phyloP scores from a whole-genome alignment of 768 basidiomycete species.

The Pisolithus microcarpus region DNA sequence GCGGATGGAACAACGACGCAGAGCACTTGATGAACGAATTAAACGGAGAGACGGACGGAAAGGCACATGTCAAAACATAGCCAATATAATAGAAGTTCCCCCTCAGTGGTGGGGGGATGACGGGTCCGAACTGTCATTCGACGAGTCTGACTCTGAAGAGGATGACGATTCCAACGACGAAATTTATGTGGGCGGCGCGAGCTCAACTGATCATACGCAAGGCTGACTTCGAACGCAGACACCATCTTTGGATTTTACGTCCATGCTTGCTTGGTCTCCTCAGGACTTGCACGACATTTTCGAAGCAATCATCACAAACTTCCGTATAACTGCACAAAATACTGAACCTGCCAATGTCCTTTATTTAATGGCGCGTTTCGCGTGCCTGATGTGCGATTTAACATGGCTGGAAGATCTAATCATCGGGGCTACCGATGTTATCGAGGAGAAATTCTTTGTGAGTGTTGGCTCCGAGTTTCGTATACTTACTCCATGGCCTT shows the following conservation, averaged over 20 bases:
- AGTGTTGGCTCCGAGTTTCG: conserved; percentile 27
- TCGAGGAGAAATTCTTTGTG: conserved; percentile 90
- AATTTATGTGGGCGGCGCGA: conserved; percentile 36
- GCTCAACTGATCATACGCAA: not conserved
- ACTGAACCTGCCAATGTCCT: conserved; percentile 85
- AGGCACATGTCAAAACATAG: conserved; percentile 52
- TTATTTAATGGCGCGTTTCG: conserved; percentile 88
- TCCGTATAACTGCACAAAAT: conserved; percentile 62
- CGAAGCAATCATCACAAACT: conserved; percentile 73
- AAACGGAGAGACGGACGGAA: conserved; percentile 48
- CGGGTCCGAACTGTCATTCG: conserved; percentile 37
- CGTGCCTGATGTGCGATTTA: conserved; percentile 81
- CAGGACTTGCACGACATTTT: conserved; percentile 70
- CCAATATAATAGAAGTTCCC: conserved; percentile 47
- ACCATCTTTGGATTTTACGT: conserved; percentile 65
- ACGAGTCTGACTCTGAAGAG: conserved; percentile 41
- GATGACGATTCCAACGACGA: conserved; percentile 43
- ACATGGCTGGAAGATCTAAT: conserved; percentile 91
- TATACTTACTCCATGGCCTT: conserved; percentile 10
- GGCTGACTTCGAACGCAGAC: conserved; percentile 42
- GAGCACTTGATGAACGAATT: conserved; percentile 48
- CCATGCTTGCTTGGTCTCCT: conserved; percentile 93
- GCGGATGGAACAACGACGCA: conserved; percentile 63
- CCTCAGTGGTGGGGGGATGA: conserved; percentile 63
- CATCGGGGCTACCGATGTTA: conserved; percentile 85